Percentiles rank a stretch among this genome's conserved stretches.
Evolutionary conservation across 2,329 filamentous ascomycete genomes (phyloP).

Genomic region (Trichocomaceae sp.): DNA sequence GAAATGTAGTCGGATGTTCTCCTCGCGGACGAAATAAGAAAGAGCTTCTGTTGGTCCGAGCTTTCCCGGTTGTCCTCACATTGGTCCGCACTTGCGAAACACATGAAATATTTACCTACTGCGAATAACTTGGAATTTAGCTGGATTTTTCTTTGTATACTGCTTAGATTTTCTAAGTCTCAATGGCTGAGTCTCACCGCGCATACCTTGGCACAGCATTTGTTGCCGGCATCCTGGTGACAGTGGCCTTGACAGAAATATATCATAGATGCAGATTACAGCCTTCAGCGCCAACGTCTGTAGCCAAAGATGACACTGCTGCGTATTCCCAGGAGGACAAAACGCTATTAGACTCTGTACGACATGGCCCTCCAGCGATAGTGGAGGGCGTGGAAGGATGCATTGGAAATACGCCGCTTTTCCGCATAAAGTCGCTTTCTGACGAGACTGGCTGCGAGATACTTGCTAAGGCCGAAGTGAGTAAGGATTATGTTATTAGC

Average conservation of each 20-base stretch:
- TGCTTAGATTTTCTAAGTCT: no score
- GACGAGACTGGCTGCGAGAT: conserved; percentile 83
- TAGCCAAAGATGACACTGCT: background rate
- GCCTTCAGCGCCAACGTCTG: conserved; percentile 26
- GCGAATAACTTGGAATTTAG: background rate
- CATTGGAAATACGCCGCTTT: conserved; percentile 87
- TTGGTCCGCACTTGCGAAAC: conserved; percentile 7
- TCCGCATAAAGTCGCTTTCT: conserved; percentile 78
- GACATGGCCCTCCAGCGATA: conserved; percentile 42
- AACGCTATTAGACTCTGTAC: conserved; percentile 18
- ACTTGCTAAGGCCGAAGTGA: conserved; percentile 78
- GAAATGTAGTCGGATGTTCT: conserved; percentile 13
- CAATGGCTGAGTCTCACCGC: conserved; percentile 29
- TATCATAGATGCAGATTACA: conserved; percentile 56
- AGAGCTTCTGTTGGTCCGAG: conserved; percentile 30
- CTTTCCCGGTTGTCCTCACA: conserved; percentile 18
- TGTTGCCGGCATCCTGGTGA: conserved; percentile 66
- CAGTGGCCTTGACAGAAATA: conserved; percentile 70
- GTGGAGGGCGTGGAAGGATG: conserved; percentile 79
- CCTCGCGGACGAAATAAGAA: background rate
- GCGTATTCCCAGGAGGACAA: conserved; percentile 53
- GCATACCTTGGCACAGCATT: conserved; percentile 66
- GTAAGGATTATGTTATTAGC: conserved; percentile 1
- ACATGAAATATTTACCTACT: background rate
- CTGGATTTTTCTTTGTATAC: no score